These are phyloP conservation scores for Puccinia brachypodii DNA, from an alignment of 1,284 basidiomycete genomes.

Conservation along the genomic window DNA sequence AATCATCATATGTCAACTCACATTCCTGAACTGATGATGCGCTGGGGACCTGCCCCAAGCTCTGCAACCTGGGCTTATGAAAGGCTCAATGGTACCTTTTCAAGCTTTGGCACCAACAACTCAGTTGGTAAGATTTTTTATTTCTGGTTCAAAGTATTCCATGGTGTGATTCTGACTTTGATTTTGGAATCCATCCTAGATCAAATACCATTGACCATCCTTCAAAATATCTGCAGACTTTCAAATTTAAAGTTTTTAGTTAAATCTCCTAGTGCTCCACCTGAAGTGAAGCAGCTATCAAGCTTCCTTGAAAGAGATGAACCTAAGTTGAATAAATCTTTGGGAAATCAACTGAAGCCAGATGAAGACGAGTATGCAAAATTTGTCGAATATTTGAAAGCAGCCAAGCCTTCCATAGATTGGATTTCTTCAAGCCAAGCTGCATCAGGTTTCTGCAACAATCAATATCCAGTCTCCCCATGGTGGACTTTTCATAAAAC, in stretches of 20 bases:
- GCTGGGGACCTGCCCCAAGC: too few species aligned
- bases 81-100: too few species aligned
- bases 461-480: neutral
- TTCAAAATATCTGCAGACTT: neutral
- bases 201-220: neutral
- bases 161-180: neutral
- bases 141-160: neutral
- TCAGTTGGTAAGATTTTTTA: too few species aligned
- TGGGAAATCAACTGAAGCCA: neutral
- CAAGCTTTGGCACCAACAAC: too few species aligned
- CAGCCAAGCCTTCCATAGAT: neutral
- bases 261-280: neutral
- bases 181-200: neutral
- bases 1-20: too few species aligned
- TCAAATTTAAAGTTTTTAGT: neutral
- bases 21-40: too few species aligned
- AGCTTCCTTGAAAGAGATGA: neutral
- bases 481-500: constrained; percentile 14
- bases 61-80: too few species aligned
- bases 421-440: neutral
- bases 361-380: neutral
- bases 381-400: neutral
- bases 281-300: neutral
- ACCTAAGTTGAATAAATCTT: neutral
- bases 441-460: neutral